Evolutionary conservation across 345 rosid genomes (phyloP), one percentile per base, ranked within the genome.

Genomic region (Hibiscus trionum): DNA sequence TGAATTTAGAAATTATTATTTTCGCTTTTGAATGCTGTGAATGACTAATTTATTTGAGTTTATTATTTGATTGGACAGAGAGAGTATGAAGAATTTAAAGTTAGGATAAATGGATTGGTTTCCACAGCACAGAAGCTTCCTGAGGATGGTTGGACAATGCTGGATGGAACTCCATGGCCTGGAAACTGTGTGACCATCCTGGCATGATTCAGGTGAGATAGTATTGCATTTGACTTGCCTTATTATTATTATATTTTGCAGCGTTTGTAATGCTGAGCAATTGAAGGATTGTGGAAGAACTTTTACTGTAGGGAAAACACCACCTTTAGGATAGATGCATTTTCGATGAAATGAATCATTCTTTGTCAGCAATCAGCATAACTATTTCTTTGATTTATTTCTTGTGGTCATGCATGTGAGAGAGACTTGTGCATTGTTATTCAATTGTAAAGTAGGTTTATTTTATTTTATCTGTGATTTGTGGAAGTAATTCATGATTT

Each of bases 101-200:
- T 94, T 21, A 87, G 84, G 73, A 92, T 94, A 76, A 94, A 94
- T 82, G 95, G 90, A 53, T 83, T 94, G 80, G 99, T 92, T 76
- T 86, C 99, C 0, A 89, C 86, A 5, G 97, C 99, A 16, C 97
- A 92, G 74, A 94, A 94, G 75, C 97, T 90, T 71, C 99, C 99
- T 4, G 99, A 39, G 44, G 44, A 39, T 39, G 44, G 44, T 39
- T 39, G 44, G 44, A 39, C 9, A 0, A 39, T 39, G 44, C 44
- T 8, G 2, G 10, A 39, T 39, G 44, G 44, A 39, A 39, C 44
- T 7, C 44, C 44, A 1, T 39, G 11, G 11, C 44, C 44, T 39
- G 44, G 44, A 39, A 7, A 39, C 44, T 39, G 44, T 39, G 44
- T 39, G 44, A 39, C 44, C 44, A 39, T 39, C 44, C 44, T 7